Conservation (phyloP, 345 rosid species). For the Syzygium oleosum region DNA sequence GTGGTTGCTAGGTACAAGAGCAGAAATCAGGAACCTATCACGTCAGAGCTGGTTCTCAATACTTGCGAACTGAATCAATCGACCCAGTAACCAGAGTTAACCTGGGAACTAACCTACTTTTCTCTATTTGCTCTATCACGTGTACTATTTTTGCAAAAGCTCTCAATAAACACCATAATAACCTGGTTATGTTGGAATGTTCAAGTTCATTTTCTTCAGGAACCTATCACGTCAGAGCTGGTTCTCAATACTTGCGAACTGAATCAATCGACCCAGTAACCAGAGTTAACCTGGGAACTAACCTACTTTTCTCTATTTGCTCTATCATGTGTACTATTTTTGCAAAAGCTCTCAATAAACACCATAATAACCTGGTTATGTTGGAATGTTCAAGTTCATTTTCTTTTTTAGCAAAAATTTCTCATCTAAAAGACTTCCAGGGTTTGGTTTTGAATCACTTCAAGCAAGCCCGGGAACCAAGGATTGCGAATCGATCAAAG, state of each 20-base stretch:
- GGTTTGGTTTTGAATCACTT: not conserved
- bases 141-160: no score
- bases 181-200: not conserved
- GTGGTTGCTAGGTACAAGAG: no score
- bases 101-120: not conserved
- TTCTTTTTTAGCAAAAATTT: not conserved
- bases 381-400: not conserved
- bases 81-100: not conserved
- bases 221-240: not conserved
- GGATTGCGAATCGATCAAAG: not conserved
- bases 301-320: not conserved
- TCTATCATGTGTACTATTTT: not conserved
- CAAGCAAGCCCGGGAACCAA: no score
- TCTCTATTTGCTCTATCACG: not conserved
- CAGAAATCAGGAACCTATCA: not conserved
- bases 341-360: no score
- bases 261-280: not conserved
- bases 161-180: no score
- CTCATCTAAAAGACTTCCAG: not conserved
- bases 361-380: not conserved
- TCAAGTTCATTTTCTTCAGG: not conserved
- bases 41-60: not conserved
- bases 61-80: not conserved
- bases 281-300: accelerated
- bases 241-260: not conserved